Percentiles rank a stretch among this genome's conserved stretches.
Evolutionary conservation across 2,329 filamentous ascomycete genomes (phyloP).

Genomic region (Neonectria punicea): DNA sequence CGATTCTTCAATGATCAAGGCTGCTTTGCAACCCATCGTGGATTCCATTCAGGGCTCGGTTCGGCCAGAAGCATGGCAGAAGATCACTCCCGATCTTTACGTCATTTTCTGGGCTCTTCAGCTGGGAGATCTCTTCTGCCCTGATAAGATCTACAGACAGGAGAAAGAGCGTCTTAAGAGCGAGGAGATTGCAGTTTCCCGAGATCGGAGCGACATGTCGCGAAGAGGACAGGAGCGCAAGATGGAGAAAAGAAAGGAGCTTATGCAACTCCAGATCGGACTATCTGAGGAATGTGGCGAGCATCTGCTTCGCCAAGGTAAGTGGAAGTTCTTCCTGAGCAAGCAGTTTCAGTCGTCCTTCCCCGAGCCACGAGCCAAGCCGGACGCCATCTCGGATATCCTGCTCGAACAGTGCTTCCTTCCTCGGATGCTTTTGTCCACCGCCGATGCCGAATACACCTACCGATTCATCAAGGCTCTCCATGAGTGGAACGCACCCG

Average conservation of each 20-base stretch:
- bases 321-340: slow-evolving; percentile 75
- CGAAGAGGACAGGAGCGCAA: slow-evolving; percentile 73
- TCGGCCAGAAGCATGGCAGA: slow-evolving; percentile 72
- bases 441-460: slow-evolving; percentile 88
- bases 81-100: slow-evolving; percentile 83
- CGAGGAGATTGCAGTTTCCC: slow-evolving; percentile 73
- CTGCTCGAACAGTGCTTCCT: slow-evolving; percentile 92
- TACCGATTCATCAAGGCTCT: slow-evolving; percentile 89
- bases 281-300: slow-evolving; percentile 79
- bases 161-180: slow-evolving; percentile 77
- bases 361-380: slow-evolving; percentile 69
- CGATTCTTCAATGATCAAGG: slow-evolving; percentile 46
- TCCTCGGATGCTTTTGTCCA: slow-evolving; percentile 85
- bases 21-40: slow-evolving; percentile 74
- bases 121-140: slow-evolving; percentile 82
- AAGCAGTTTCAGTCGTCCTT: slow-evolving; percentile 87
- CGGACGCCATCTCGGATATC: slow-evolving; percentile 75
- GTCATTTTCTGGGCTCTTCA: slow-evolving; percentile 93
- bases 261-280: slow-evolving; percentile 74
- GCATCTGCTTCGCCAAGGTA: slow-evolving; percentile 73
- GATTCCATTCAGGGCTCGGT: slow-evolving; percentile 71
- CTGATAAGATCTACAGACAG: slow-evolving; percentile 79
- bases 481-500: slow-evolving; percentile 83
- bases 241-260: slow-evolving; percentile 71
- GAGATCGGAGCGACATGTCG: slow-evolving; percentile 78